phyloP scores from a whole-genome alignment of 306 rosid species.

The Ormosia semicastrata region DNA sequence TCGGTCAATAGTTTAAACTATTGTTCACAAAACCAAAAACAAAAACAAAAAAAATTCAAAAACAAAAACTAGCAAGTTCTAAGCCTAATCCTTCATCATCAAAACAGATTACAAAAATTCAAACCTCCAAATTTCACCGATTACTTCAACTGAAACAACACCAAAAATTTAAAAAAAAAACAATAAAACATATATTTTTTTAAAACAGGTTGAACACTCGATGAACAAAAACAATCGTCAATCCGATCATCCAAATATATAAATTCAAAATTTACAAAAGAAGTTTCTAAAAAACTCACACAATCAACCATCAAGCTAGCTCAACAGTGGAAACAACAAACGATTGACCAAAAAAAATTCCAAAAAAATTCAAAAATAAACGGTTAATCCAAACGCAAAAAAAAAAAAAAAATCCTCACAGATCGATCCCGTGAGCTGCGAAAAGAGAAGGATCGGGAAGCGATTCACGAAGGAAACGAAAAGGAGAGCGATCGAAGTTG shows the following conservation, averaged over 20 bases:
- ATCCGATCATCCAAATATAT: slow-evolving; percentile 43
- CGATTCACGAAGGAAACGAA: not conserved
- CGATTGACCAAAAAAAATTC: not conserved
- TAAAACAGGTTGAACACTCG: not conserved
- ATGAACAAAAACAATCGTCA: slow-evolving; percentile 17
- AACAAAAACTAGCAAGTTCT: not conserved
- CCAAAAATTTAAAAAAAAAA: not conserved
- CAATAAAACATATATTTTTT: not conserved
- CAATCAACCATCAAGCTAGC: slow-evolving; percentile 19
- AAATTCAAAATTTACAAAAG: not conserved
- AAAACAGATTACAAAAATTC: slow-evolving; percentile 25
- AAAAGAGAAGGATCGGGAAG: slow-evolving; percentile 42
- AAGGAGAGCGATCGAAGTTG: slow-evolving; percentile 26
- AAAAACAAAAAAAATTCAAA: not conserved
- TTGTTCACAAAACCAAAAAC: not conserved
- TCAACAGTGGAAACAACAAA: slow-evolving; percentile 14
- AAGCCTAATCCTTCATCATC: slow-evolving; percentile 17
- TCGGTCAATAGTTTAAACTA: slow-evolving; percentile 19
- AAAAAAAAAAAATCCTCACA: slow-evolving; percentile 33
- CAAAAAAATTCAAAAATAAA: not conserved
- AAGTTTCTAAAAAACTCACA: not conserved
- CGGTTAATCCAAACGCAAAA: not conserved
- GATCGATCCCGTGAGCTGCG: slow-evolving; percentile 41
- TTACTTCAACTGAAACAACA: slow-evolving; percentile 3
- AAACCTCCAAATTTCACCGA: slow-evolving; percentile 23